Base-by-base conservation (phyloP, 306 rosid species). In the Cicer bijugum region DNA sequence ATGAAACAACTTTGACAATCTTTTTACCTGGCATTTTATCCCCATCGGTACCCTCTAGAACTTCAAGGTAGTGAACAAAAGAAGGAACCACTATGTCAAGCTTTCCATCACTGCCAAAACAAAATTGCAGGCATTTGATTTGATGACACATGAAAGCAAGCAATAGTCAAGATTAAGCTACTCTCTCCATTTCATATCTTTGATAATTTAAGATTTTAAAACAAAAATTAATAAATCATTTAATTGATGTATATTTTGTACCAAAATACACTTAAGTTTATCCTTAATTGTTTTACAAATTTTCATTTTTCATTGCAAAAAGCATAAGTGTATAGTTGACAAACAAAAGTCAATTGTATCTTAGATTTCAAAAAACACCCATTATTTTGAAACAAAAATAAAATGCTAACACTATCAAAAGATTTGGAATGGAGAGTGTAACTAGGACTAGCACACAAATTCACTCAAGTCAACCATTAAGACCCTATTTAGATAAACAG, bases 21-120 rank as follows among this genome's bases (percentile, higher is more conserved):
- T 4, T 51, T 47, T 44, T 88, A 95, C 99, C 99, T 59, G 99
- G 93, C 85, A 89, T 83, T 85, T 95, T 95, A 77, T 95, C 99
- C 78, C 99, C 99, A 78, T 95, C 99, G n/a, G 92, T 81, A 37
- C 99, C 99, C 67, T 95, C 99, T 6, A 95, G 78, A 80, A 91
- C 99, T 74, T 95, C 99, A 65, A 95, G 99, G 79, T 95, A 95
- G 80, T 95, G 99, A 77, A 95, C 89, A 71, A 95, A 95, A 61
- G 99, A 95, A 0, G 99, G 96, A 81, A 95, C 93, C 63, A 95
- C 97, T 45, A 95, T 84, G 8, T 95, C 99, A 39, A 90, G 99
- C 84, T 95, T 95, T 63, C 99, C 99, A 85, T 95, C 99, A 82
- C 99, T 95, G 82, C 63, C 75, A 79, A 74, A 14, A 75, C 51